These are phyloP conservation scores for Leptographium wingfieldii DNA, from an alignment of 2,329 filamentous ascomycete genomes.

Conservation along the genomic window DNA sequence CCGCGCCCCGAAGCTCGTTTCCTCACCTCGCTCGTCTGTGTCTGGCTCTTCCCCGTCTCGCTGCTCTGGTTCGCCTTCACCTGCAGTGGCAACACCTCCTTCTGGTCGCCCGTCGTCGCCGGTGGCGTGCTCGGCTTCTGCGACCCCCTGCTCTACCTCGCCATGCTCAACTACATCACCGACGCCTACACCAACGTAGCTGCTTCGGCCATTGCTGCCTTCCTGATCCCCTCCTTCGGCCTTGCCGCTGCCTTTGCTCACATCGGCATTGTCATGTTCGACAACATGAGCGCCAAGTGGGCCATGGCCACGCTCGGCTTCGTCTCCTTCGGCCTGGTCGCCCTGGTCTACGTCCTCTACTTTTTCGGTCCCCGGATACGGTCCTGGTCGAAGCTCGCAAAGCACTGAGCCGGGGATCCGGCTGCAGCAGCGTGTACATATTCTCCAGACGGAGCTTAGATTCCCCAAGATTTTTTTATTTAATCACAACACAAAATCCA, in stretches of 20 bases:
- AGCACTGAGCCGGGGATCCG: background rate
- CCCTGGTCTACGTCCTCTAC: constrained; percentile 6
- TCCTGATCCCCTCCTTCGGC: constrained; percentile 4
- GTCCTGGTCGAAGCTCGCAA: constrained; percentile 5
- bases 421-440: background rate
- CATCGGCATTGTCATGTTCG: constrained; percentile 7
- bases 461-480: background rate
- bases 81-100: constrained; percentile 3
- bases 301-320: constrained; percentile 7
- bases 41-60: constrained; percentile 6
- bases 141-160: constrained; percentile 6
- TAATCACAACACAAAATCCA: background rate
- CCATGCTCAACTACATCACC: constrained; percentile 7
- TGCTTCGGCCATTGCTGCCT: constrained; percentile 6
- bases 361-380: constrained; percentile 4
- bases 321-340: constrained; percentile 6
- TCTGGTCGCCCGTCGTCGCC: constrained; percentile 6
- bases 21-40: constrained; percentile 4
- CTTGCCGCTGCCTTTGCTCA: constrained; percentile 4
- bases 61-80: constrained; percentile 8
- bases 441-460: background rate
- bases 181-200: constrained; percentile 4
- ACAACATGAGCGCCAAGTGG: constrained; percentile 6
- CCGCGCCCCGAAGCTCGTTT: constrained; percentile 6
- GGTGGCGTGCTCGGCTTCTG: constrained; percentile 7